Conservation (phyloP, 2,329 filamentous ascomycete species). For the Colletotrichum navitas region DNA sequence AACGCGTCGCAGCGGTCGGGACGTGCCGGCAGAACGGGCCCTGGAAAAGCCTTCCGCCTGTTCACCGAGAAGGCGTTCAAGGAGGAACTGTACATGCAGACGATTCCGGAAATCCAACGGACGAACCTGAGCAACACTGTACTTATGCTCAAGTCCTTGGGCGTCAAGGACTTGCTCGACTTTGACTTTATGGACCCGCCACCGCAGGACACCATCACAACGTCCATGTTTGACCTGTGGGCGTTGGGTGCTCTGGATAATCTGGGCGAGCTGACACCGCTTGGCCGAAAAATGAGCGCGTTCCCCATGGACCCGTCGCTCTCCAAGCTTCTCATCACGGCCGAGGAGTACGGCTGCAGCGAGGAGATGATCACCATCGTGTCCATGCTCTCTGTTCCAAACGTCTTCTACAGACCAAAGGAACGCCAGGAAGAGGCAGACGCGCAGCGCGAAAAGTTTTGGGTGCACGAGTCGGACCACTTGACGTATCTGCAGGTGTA, state of each 20-base stretch:
- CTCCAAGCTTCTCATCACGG: conserved; percentile 93
- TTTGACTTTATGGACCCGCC: conserved; percentile 99
- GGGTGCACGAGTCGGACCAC: conserved; percentile 97
- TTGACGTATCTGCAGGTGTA: conserved; percentile 96
- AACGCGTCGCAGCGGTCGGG: conserved; percentile 95
- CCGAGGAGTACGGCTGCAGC: conserved; percentile 89
- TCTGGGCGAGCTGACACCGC: conserved; percentile 87
- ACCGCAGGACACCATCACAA: conserved; percentile 97
- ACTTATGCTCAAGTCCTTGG: conserved; percentile 91
- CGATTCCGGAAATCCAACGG: conserved; percentile 96
- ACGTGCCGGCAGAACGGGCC: conserved; percentile 92
- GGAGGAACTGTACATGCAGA: conserved; percentile 96
- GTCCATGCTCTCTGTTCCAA: conserved; percentile 96
- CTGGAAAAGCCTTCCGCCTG: conserved; percentile 93
- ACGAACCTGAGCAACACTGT: conserved; percentile 97
- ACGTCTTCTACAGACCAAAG: conserved; percentile 96
- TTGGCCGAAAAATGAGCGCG: conserved; percentile 93
- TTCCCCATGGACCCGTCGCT: conserved; percentile 98
- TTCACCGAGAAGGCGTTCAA: conserved; percentile 96
- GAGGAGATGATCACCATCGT: conserved; percentile 99
- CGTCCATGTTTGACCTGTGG: conserved; percentile 97
- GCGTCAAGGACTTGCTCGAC: conserved; percentile 92
- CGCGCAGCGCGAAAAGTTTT: conserved; percentile 95
- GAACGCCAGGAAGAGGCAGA: conserved; percentile 98
- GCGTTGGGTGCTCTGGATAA: conserved; percentile 94